Percentiles rank a stretch among this genome's conserved stretches.
phyloP scores from a whole-genome alignment of 495 filamentous ascomycete species.

The Immersiella caudata region DNA sequence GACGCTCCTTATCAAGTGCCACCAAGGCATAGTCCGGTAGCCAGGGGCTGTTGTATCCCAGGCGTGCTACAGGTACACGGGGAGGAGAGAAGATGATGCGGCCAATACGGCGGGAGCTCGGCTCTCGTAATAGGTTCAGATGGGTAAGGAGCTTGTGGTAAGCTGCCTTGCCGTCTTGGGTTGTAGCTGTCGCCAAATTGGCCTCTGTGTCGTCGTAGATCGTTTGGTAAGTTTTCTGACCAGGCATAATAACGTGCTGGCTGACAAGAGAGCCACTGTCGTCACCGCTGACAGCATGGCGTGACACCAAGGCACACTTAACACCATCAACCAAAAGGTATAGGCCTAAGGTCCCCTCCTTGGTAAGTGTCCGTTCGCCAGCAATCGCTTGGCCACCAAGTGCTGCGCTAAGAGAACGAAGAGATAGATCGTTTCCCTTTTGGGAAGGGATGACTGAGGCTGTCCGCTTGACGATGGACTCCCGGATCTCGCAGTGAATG shows the following conservation, averaged over 20 bases:
- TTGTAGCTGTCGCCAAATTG: background rate
- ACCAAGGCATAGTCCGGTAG: conserved; percentile 13
- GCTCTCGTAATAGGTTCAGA: background rate
- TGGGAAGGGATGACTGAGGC: conserved; percentile 4
- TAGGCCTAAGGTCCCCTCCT: conserved; percentile 1
- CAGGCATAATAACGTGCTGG: conserved; percentile 13
- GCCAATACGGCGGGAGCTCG: conserved; percentile 9
- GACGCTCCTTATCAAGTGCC: background rate
- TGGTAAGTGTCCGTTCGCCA: background rate
- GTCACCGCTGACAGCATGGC: conserved; percentile 2
- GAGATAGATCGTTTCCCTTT: background rate
- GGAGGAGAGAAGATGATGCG: conserved; percentile 13
- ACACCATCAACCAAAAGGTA: conserved; percentile 9
- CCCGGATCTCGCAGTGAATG: conserved; percentile 11
- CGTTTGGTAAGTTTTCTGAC: conserved; percentile 4
- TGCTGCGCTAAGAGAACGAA: background rate
- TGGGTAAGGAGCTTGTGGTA: conserved; percentile 4
- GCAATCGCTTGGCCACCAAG: conserved; percentile 7
- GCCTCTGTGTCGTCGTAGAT: background rate
- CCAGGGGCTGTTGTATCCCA: background rate
- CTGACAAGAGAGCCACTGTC: background rate
- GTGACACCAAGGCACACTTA: conserved; percentile 7
- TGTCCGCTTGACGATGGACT: conserved; percentile 1
- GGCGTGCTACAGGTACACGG: background rate
- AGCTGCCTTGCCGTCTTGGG: background rate